Evolutionary conservation across 2,329 filamentous ascomycete genomes (phyloP).

Genomic region (Exophiala viscosa): DNA sequence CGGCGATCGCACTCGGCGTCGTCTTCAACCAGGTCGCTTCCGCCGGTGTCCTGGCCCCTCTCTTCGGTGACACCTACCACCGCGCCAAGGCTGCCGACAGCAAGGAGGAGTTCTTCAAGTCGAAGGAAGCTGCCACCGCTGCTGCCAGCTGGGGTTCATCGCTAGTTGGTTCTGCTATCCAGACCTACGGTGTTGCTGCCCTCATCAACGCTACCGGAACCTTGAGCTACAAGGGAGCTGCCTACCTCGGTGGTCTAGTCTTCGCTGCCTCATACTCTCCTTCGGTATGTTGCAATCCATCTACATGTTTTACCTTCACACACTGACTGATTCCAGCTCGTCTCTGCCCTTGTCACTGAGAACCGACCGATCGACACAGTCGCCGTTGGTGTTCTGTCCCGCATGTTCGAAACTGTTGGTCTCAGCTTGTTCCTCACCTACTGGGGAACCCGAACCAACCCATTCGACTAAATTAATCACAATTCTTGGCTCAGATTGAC

Average conservation of each 20-base stretch:
- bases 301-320: conserved; percentile 47
- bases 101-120: conserved; percentile 94
- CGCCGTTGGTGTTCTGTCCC: conserved; percentile 76
- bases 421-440: conserved; percentile 89
- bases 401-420: conserved; percentile 88
- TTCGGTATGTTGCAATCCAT: conserved; percentile 37
- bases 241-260: conserved; percentile 85
- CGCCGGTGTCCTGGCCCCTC: conserved; percentile 77
- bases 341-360: conserved; percentile 83
- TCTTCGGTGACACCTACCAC: conserved; percentile 94
- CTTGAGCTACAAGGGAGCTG: conserved; percentile 92
- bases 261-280: conserved; percentile 89
- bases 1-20: conserved; percentile 92
- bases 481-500: neutral
- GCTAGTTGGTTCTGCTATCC: conserved; percentile 79
- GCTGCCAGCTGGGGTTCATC: conserved; percentile 88
- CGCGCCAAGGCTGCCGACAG: conserved; percentile 86
- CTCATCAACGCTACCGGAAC: conserved; percentile 94
- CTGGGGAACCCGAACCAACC: conserved; percentile 95
- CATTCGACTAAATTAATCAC: conserved; percentile 63
- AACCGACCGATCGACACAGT: conserved; percentile 89
- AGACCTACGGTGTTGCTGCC: conserved; percentile 85
- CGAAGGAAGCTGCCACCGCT: conserved; percentile 84
- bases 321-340: conserved; percentile 57
- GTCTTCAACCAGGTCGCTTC: conserved; percentile 92